These are phyloP conservation scores for Geotrichum histeridarum DNA, from an alignment of 1,139 yeast genomes.

Conservation along the genomic window DNA sequence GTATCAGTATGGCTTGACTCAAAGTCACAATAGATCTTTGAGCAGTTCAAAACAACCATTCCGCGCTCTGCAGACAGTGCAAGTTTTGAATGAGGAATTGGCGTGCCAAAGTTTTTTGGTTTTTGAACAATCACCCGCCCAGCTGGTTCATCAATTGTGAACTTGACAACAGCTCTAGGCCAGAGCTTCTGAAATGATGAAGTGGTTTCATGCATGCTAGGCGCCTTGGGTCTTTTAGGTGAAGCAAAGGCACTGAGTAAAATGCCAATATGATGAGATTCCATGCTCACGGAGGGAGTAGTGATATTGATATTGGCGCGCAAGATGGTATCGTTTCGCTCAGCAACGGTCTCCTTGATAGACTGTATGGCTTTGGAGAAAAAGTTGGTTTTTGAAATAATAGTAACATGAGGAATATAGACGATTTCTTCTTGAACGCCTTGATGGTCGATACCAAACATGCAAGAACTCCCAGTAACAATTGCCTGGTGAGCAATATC, in stretches of 20 bases:
- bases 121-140: conserved; percentile 33
- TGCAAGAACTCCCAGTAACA: conserved; percentile 37
- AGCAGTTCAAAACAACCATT: conserved; percentile 33
- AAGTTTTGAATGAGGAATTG: conserved; percentile 8
- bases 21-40: conserved; percentile 33
- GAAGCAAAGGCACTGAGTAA: conserved; percentile 26
- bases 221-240: neutral
- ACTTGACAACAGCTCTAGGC: conserved; percentile 36
- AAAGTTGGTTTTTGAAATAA: conserved; percentile 37
- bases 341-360: conserved; percentile 22
- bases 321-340: conserved; percentile 30
- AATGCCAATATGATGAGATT: conserved; percentile 34
- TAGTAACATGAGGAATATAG: conserved; percentile 39
- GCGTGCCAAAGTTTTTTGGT: conserved; percentile 8
- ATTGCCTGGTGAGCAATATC: conserved; percentile 42
- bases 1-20: conserved; percentile 31
- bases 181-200: conserved; percentile 29
- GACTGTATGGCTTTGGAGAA: conserved; percentile 36
- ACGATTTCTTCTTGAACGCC: conserved; percentile 38
- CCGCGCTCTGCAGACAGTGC: conserved; percentile 19
- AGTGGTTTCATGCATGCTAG: conserved; percentile 1
- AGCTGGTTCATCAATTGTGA: conserved; percentile 40
- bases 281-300: conserved; percentile 40
- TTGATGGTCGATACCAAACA: conserved; percentile 33
- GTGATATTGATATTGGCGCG: conserved; percentile 36